phyloP scores from a whole-genome alignment of 371 early-diverging fungal species.

The Mucor circinelloides region DNA sequence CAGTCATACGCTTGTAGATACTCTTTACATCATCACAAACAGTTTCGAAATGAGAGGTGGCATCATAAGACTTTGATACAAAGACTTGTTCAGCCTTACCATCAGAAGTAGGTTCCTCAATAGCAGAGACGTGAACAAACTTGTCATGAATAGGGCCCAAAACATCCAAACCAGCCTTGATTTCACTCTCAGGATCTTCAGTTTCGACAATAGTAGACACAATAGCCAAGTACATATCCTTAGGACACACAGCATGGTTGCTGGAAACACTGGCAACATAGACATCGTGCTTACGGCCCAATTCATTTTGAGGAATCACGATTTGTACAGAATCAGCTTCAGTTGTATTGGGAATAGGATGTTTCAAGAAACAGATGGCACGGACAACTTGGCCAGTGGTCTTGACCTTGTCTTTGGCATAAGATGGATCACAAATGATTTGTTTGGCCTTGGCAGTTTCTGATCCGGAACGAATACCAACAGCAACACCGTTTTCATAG shows the following conservation, averaged over 20 bases:
- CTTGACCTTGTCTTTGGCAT: constrained; percentile 79
- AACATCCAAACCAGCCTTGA: constrained; percentile 84
- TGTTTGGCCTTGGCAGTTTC: constrained; percentile 82
- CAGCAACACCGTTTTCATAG: constrained; percentile 82
- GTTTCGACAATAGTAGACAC: constrained; percentile 95
- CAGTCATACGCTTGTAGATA: constrained; percentile 91
- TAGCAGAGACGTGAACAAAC: constrained; percentile 82
- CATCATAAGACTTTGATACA: constrained; percentile 95
- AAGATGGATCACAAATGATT: constrained; percentile 97
- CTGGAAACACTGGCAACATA: constrained; percentile 92
- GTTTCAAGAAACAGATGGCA: constrained; percentile 91
- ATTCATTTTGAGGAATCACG: constrained; percentile 96
- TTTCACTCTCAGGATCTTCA: constrained; percentile 85
- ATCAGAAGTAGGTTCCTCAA: constrained; percentile 84
- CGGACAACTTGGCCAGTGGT: constrained; percentile 90
- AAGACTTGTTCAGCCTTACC: constrained; percentile 87
- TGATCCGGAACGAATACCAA: constrained; percentile 87
- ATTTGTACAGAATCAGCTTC: constrained; percentile 92
- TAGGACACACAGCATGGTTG: constrained; percentile 90
- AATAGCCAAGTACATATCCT: constrained; percentile 89
- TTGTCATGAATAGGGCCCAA: constrained; percentile 92
- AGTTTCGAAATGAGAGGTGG: constrained; percentile 98
- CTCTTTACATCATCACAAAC: constrained; percentile 95
- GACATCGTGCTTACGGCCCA: constrained; percentile 90
- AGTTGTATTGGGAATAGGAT: constrained; percentile 91